Base-by-base conservation (phyloP, 148 eudicot genomes). In the Gaultheria prostrata region DNA sequence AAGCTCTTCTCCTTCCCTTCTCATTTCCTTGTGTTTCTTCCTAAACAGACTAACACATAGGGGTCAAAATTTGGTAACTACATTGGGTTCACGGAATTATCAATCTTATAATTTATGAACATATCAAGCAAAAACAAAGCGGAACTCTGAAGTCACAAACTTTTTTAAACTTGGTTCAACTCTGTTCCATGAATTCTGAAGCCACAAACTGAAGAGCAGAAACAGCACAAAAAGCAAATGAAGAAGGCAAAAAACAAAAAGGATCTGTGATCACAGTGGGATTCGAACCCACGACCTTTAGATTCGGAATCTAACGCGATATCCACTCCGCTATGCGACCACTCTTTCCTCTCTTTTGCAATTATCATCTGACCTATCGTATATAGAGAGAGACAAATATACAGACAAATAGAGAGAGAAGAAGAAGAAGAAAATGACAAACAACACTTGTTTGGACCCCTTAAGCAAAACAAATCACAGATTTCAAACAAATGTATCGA, bases 231-330 rank as follows among this genome's bases (percentile, higher is more conserved):
- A n/a, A 21, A 33, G 17, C 39, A 70, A 70, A 32, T 32, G 75
- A 32, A 70, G 45, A 67, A 70, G 14, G 39, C 4, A 30, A 30
- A 69, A 12, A 26, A 12, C 6, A 0, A 13, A 18, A 17, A n/a
- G 32, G 30, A 1, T 35, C 1, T 21, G 5, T 43, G 79, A 76
- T 76, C 79, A 56, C 79, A 76, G 86, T 86, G 86, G 86, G 86
- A 84, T 54, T 84, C 50, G 83, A 80, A 84, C 86, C 86, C 83
- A 80, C 83, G 83, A 80, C 79, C 83, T 84, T 78, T 71, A 80
- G 83, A 84, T 84, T 57, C 83, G 78, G 83, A 84, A 35, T 80
- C 83, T 84, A 79, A 72, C 73, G 83, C 83, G 79, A 80, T 73
- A 79, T 79, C 78, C 83, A 80, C 83, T 80, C 73, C 79, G 83